Conservation (phyloP, 331 rosid genomes). For the Dryas integrifolia region DNA sequence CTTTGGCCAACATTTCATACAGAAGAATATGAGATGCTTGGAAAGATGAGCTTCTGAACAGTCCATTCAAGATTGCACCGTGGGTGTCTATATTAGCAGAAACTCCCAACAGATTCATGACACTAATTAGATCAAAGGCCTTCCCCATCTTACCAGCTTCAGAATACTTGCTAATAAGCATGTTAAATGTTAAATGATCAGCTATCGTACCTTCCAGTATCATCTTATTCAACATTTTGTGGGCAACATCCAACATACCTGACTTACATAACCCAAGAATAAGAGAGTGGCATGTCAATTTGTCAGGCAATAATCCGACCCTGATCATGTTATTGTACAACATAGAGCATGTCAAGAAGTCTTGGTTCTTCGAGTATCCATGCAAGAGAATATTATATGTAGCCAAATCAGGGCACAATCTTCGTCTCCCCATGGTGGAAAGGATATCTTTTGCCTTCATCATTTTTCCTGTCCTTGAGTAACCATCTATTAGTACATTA, state of each 20-base stretch:
- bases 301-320: conserved; percentile 48
- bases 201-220: conserved; percentile 40
- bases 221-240: conserved; percentile 55
- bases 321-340: conserved; percentile 43
- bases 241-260: conserved; percentile 56
- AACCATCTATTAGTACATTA: conserved; percentile 54
- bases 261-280: conserved; percentile 53
- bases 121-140: conserved; percentile 48
- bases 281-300: conserved; percentile 63
- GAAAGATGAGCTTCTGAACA: conserved; percentile 43
- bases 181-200: conserved; percentile 55
- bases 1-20: conserved; percentile 52
- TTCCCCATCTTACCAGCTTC: conserved; percentile 44
- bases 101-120: conserved; percentile 46
- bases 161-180: conserved; percentile 57
- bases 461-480: conserved; percentile 59
- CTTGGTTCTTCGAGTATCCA: conserved; percentile 58
- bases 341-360: conserved; percentile 36
- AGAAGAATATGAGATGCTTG: conserved; percentile 46
- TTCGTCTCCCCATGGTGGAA: conserved; percentile 48
- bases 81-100: conserved; percentile 45
- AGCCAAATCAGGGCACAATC: conserved; percentile 46
- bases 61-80: conserved; percentile 50
- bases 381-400: conserved; percentile 71
- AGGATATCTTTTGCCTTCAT: conserved; percentile 40